These are phyloP conservation scores for Yamadazyma philogaea DNA, from an alignment of 805 yeast genomes.

Conservation along the genomic window DNA sequence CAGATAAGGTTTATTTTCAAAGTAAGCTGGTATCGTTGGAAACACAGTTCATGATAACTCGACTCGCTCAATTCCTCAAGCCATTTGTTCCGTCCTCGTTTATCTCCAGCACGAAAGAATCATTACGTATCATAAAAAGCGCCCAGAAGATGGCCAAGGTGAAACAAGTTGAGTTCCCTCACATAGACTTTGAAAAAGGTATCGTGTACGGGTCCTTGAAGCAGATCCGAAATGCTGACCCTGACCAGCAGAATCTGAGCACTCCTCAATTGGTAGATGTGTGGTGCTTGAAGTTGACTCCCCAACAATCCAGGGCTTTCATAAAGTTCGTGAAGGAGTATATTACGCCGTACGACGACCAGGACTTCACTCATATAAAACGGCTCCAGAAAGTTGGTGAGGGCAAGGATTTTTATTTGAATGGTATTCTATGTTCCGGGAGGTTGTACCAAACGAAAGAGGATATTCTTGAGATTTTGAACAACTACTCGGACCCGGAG, in stretches of 20 bases:
- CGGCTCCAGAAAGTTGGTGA: conserved; percentile 43
- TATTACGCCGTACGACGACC: conserved; percentile 24
- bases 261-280: conserved; percentile 33
- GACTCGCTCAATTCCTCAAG: neutral
- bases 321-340: conserved; percentile 25
- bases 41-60: conserved; percentile 1
- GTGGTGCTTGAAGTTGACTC: conserved; percentile 49
- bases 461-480: conserved; percentile 22
- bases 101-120: conserved; percentile 1
- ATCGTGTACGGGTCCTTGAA: conserved; percentile 42
- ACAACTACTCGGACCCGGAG: conserved; percentile 9
- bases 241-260: conserved; percentile 11
- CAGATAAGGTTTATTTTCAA: neutral
- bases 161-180: conserved; percentile 11
- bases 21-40: neutral
- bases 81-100: conserved; percentile 2
- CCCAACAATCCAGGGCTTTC: conserved; percentile 30
- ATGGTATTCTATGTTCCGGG: conserved; percentile 48
- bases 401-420: conserved; percentile 16
- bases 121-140: conserved; percentile 4
- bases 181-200: conserved; percentile 47
- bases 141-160: conserved; percentile 9
- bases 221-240: conserved; percentile 39
- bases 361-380: conserved; percentile 46
- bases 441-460: conserved; percentile 24